Evolutionary conservation across 2,329 filamentous ascomycete genomes (phyloP).

Genomic region (Helicocarpus griseus): DNA sequence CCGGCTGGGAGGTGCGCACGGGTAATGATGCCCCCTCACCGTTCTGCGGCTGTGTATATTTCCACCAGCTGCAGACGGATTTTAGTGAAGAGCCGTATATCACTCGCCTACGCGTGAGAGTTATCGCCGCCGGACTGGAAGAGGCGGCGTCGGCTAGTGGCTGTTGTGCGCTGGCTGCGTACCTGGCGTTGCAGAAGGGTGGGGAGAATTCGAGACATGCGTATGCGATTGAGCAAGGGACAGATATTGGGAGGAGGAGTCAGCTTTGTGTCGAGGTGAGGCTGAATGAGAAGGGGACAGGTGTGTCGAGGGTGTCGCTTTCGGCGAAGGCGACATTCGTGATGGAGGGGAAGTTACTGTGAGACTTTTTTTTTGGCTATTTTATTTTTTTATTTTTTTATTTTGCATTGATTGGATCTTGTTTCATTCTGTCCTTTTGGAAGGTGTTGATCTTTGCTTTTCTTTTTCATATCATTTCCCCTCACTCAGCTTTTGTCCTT

Average conservation of each 20-base stretch:
- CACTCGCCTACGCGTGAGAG: constrained; percentile 22
- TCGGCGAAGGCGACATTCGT: constrained; percentile 13
- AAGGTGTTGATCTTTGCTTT: too few species aligned
- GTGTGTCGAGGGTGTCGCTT: constrained; percentile 12
- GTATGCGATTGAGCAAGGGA: constrained; percentile 40
- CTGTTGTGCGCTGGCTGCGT: constrained; percentile 37
- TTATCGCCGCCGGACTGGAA: constrained; percentile 28
- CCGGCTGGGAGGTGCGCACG: constrained; percentile 15
- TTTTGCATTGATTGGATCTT: not conserved
- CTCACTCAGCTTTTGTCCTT: too few species aligned
- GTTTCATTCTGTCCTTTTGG: too few species aligned
- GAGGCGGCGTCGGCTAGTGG: constrained; percentile 44
- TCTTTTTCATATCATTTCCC: too few species aligned
- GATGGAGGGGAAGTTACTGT: constrained; percentile 14
- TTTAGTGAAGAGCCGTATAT: constrained; percentile 19
- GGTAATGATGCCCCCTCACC: constrained; percentile 6
- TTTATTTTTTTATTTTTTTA: not conserved
- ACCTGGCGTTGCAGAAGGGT: constrained; percentile 35
- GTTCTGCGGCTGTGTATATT: constrained; percentile 24
- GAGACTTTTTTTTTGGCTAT: not conserved
- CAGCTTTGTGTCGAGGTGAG: constrained; percentile 39
- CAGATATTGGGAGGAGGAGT: constrained; percentile 44
- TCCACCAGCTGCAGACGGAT: constrained; percentile 17
- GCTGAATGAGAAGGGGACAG: constrained; percentile 24
- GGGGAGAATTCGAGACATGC: constrained; percentile 20